Conservation (phyloP, 306 rosid species). For the Clitoria ternatea region DNA sequence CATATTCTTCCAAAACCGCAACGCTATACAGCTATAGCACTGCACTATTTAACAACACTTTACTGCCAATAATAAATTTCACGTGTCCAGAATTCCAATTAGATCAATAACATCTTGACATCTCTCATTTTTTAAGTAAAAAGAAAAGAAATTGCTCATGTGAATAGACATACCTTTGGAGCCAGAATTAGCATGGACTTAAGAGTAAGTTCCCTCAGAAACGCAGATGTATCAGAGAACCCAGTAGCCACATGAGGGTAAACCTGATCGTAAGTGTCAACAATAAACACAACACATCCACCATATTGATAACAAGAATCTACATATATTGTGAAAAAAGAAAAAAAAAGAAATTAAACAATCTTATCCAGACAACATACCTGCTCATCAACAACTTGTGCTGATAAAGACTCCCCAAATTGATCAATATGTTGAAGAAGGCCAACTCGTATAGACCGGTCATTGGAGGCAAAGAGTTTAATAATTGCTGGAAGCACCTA, state of each 20-base stretch:
- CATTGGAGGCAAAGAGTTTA: constrained; percentile 94
- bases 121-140: background rate
- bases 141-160: background rate
- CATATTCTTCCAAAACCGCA: too few species aligned
- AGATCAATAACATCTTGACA: background rate
- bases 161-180: constrained; percentile 61
- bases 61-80: background rate
- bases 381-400: constrained; percentile 90
- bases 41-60: too few species aligned
- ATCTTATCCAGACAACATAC: constrained; percentile 38
- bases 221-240: constrained; percentile 93
- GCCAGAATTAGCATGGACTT: constrained; percentile 94
- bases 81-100: constrained; percentile 1
- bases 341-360: constrained; percentile 11
- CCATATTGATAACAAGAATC: constrained; percentile 6
- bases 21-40: too few species aligned
- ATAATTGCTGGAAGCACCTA: constrained; percentile 84
- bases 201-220: constrained; percentile 92
- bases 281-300: constrained; percentile 22
- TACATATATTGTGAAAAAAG: background rate
- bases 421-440: constrained; percentile 98
- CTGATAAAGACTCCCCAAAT: constrained; percentile 82
- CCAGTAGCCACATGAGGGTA: constrained; percentile 95
- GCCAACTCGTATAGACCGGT: constrained; percentile 84
- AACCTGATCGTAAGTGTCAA: constrained; percentile 56